phyloP scores from a whole-genome alignment of 345 rosid genomes.

The Corchorus olitorius region DNA sequence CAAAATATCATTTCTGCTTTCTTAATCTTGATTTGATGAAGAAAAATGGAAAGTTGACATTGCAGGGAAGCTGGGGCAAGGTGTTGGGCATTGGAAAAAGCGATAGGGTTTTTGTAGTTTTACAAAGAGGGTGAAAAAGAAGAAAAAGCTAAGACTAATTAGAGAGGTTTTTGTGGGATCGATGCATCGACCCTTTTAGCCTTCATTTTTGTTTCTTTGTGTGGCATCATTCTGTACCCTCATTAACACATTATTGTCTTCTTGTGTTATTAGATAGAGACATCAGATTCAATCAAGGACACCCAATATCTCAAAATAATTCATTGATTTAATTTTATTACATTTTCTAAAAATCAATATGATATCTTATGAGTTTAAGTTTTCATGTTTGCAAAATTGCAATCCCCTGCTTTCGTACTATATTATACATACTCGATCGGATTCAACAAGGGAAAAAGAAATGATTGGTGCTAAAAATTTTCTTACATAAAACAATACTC shows the following conservation, averaged over 20 bases:
- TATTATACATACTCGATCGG: no score
- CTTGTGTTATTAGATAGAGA: slow-evolving; percentile 1
- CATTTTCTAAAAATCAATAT: no score
- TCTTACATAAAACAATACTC: no score
- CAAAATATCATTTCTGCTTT: neutral
- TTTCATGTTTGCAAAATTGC: no score
- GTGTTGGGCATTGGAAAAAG: slow-evolving; percentile 21
- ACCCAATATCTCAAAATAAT: no score
- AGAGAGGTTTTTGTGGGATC: slow-evolving; percentile 12
- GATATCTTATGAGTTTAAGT: no score
- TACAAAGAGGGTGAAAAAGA: slow-evolving; percentile 6
- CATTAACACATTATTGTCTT: neutral
- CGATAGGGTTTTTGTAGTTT: neutral
- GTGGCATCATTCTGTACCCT: neutral
- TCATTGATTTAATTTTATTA: no score
- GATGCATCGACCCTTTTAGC: slow-evolving; percentile 14
- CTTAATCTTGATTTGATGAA: neutral
- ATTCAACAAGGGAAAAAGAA: no score
- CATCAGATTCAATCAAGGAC: neutral
- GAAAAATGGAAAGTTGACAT: neutral
- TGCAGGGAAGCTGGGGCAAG: neutral
- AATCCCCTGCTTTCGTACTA: no score
- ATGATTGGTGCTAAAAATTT: no score
- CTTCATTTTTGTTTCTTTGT: slow-evolving; percentile 25
- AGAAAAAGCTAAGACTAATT: neutral